Evolutionary conservation across 768 basidiomycete species (phyloP).

Genomic region (Calocera cornea): DNA sequence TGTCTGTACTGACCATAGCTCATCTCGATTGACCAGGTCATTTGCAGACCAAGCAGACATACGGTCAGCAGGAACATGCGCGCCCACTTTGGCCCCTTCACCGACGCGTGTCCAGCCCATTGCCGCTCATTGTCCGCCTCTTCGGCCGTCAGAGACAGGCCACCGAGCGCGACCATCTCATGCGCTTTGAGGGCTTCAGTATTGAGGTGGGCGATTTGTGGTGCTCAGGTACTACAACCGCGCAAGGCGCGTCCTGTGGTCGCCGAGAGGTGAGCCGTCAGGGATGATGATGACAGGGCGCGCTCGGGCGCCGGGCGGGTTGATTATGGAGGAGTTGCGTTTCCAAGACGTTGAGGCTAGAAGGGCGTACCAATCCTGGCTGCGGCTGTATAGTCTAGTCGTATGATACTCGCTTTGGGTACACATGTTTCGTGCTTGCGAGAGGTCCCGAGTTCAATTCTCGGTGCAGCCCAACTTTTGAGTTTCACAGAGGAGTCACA

Average conservation of each 20-base stretch:
- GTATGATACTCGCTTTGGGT: conserved; percentile 6
- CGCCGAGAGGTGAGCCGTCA: too few species aligned
- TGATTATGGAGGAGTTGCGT: too few species aligned
- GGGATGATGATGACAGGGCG: too few species aligned
- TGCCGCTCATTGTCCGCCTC: conserved; percentile 22
- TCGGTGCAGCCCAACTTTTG: conserved; percentile 1
- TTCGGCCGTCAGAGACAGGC: neutral
- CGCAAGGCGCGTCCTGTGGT: too few species aligned
- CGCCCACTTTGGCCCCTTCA: conserved; percentile 54
- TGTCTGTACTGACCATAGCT: conserved; percentile 45
- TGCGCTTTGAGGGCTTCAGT: neutral
- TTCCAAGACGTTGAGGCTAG: too few species aligned
- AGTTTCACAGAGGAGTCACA: too few species aligned
- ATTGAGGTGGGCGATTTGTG: neutral
- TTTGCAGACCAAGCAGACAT: conserved; percentile 70
- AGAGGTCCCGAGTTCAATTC: conserved; percentile 6
- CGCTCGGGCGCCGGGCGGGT: too few species aligned
- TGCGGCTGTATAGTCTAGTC: conserved; percentile 6
- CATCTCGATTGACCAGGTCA: conserved; percentile 93
- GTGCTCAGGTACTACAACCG: neutral
- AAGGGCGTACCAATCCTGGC: neutral
- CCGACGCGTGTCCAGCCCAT: conserved; percentile 42
- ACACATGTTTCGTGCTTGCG: neutral
- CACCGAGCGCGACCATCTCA: neutral
- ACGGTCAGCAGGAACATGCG: conserved; percentile 59